These are phyloP conservation scores for Ascobolus immersus DNA, from an alignment of 495 filamentous ascomycete genomes.

Conservation along the genomic window DNA sequence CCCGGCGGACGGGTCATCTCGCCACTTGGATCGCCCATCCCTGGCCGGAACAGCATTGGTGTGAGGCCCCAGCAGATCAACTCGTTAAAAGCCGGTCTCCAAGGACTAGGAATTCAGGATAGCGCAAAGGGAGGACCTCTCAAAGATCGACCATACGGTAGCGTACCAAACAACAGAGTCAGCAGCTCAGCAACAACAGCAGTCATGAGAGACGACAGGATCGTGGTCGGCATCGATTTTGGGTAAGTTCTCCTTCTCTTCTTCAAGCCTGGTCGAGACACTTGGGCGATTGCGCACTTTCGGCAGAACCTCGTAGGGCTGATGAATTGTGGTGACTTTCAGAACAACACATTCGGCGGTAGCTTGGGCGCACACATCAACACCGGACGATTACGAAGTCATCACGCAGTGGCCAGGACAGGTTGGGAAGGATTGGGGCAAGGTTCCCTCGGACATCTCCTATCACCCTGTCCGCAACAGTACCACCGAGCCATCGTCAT, in stretches of 20 bases:
- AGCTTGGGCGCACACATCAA: conserved; percentile 30
- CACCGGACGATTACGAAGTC: conserved; percentile 52
- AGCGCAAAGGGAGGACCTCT: too few relatives aligned
- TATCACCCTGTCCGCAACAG: too few relatives aligned
- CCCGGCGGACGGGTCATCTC: too few relatives aligned
- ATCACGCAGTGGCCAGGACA: conserved; percentile 63
- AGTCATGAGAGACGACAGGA: conserved; percentile 11
- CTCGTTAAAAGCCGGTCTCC: too few relatives aligned
- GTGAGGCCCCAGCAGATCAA: too few relatives aligned
- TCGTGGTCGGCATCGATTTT: conserved; percentile 17
- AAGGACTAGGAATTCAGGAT: too few relatives aligned
- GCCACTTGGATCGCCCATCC: too few relatives aligned
- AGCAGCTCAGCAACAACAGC: too few relatives aligned
- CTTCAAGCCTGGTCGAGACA: neutral
- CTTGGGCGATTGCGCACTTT: neutral
- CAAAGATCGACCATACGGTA: too few relatives aligned
- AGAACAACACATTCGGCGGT: conserved; percentile 16
- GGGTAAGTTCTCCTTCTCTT: conserved; percentile 6
- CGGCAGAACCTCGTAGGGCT: neutral
- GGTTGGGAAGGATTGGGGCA: conserved; percentile 44
- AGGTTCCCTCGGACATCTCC: conserved; percentile 39
- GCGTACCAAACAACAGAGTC: too few relatives aligned
- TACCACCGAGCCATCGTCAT: too few relatives aligned
- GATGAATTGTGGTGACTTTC: neutral
- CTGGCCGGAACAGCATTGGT: too few relatives aligned